Percentiles rank a stretch among this genome's conserved stretches.
These are phyloP conservation scores for Amyloporia xantha DNA, from an alignment of 768 basidiomycete species.

Conservation along the genomic window DNA sequence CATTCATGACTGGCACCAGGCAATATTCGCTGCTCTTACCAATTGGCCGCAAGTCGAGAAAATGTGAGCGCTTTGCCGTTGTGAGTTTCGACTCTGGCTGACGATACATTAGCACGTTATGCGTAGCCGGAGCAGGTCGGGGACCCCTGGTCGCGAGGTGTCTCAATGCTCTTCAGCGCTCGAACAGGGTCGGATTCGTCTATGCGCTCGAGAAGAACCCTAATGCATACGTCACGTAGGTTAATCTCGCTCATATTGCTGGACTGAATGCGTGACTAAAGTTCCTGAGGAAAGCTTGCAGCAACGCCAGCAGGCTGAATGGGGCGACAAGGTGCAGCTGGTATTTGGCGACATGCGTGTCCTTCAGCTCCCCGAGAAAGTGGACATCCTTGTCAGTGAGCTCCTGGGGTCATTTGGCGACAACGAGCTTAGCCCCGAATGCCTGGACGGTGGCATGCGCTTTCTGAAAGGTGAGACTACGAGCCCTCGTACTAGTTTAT, in stretches of 20 bases:
- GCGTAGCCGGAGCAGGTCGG: constrained; percentile 91
- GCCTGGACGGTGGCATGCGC: constrained; percentile 90
- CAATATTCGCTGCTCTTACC: constrained; percentile 70
- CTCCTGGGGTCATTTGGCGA: constrained; percentile 96
- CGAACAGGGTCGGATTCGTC: constrained; percentile 54
- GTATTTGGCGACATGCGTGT: constrained; percentile 94
- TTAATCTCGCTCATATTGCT: constrained; percentile 11
- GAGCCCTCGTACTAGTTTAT: background rate
- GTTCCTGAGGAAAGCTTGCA: constrained; percentile 57
- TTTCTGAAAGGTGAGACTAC: constrained; percentile 79
- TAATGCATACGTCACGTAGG: constrained; percentile 91
- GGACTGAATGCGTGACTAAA: constrained; percentile 1
- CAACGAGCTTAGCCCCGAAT: constrained; percentile 97
- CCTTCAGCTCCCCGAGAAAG: constrained; percentile 76
- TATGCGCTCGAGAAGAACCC: constrained; percentile 97
- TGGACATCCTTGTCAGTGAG: constrained; percentile 93
- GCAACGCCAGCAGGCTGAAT: constrained; percentile 72
- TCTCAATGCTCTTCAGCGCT: constrained; percentile 66
- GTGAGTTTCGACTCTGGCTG: background rate
- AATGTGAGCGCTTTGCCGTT: constrained; percentile 44
- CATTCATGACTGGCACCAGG: constrained; percentile 38
- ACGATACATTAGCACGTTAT: constrained; percentile 54
- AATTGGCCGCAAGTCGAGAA: constrained; percentile 54
- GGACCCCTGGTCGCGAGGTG: constrained; percentile 88
- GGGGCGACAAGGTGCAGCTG: constrained; percentile 74